Evolutionary conservation across 768 basidiomycete genomes (phyloP), one percentile per base, ranked within the genome.

Genomic region (Pleurotus citrinopileatus): DNA sequence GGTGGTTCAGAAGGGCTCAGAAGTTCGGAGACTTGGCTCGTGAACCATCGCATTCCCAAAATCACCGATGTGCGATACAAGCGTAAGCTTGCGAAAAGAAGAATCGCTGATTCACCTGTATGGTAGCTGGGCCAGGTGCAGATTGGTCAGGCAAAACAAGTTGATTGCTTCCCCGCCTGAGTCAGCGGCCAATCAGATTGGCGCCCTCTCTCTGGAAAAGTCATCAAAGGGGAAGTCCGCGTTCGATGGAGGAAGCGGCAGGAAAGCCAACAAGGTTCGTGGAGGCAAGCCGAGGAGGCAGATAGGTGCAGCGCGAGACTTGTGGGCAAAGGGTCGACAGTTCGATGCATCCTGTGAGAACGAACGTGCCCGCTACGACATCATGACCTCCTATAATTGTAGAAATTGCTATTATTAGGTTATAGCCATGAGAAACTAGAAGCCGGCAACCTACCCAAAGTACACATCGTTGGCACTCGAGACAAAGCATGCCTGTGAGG

Each of bases 11-110:
- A n/a, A n/a, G n/a, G 25, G 45, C 28, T 47, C 45, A 47, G 10
- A 29, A 26, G 45, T 26, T 19, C 13, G 25, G 20, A 26, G n/a
- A 37, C 19, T 34, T 19, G n/a, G 48, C 34, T 51, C 48, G 32
- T 36, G 48, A 51, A 37, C 28, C 48, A 51, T 51, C 48, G 48
- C 48, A 34, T 51, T 20, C 4, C 17, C n/a, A 6, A 37, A 51
- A 34, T 36, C 48, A 38, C 48, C 48, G 48, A 51, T 37, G 34
- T 51, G 48, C 48, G 48, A 51, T 37, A 34, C n/a, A 26, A 37
- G 29, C 48, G 48, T 37, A 51, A 12, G 17, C 32, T 36, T 37
- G 48, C 29, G 48, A 51, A 51, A 51, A 37, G 48, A 51, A 51
- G 48, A 25, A 6, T 4, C 9, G 48, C 17, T 51, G 29, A 37